A percentile compares a stretch with the other conserved stretches of the same genome.
Conservation (phyloP, 495 filamentous ascomycete species). For the Aspergillus homomorphus region DNA sequence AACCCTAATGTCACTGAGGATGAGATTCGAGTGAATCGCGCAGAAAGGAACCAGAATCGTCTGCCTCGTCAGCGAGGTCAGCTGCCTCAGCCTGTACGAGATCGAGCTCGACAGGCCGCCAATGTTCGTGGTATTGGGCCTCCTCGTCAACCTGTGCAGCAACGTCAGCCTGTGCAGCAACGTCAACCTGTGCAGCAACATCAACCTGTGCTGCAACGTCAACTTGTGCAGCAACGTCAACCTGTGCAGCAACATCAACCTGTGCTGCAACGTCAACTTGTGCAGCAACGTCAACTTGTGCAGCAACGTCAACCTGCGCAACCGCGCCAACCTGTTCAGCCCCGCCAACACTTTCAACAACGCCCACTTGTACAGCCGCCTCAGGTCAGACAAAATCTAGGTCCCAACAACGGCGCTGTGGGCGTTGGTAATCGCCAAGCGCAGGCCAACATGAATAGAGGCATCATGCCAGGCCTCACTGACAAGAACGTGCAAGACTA, state of each 20-base stretch:
- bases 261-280: neutral
- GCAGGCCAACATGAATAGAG: too few relatives aligned
- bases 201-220: neutral
- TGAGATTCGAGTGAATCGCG: constrained; percentile 17
- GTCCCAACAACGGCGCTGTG: too few relatives aligned
- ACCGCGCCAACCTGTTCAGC: neutral
- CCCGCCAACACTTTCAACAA: too few relatives aligned
- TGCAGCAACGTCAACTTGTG: neutral
- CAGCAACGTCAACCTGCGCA: neutral
- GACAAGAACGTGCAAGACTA: too few relatives aligned
- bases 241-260: neutral
- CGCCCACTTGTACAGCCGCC: neutral
- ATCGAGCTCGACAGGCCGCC: neutral
- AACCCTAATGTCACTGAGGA: constrained; percentile 22
- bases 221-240: neutral
- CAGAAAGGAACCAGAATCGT: neutral
- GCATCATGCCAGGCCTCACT: too few relatives aligned
- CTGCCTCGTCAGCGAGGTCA: neutral
- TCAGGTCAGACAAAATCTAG: neutral
- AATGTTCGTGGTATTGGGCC: too few relatives aligned
- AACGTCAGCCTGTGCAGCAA: neutral
- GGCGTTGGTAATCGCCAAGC: too few relatives aligned
- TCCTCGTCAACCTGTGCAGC: too few relatives aligned
- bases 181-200: neutral
- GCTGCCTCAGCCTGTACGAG: neutral